phyloP scores from a whole-genome alignment of 176 grass and related monocot species.

The Raddia guianensis region DNA sequence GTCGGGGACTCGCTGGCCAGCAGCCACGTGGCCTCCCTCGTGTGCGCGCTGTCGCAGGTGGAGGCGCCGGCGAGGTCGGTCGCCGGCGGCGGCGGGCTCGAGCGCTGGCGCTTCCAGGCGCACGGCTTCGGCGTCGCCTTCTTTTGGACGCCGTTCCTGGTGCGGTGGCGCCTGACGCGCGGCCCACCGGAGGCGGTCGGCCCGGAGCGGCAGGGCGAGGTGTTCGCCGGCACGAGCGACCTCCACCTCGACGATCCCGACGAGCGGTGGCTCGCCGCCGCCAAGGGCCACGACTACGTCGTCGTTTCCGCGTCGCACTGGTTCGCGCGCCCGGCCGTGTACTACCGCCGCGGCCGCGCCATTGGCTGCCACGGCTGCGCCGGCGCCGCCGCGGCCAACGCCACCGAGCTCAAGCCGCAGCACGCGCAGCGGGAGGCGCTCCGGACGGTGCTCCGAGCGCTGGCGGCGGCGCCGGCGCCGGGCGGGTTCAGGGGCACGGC shows the following conservation, averaged over 20 bases:
- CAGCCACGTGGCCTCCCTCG: constrained; percentile 62
- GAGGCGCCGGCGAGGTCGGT: constrained; percentile 30
- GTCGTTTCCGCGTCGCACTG: constrained; percentile 75
- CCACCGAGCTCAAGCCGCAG: constrained; percentile 45
- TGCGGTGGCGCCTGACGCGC: constrained; percentile 52
- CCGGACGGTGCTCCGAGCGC: constrained; percentile 48
- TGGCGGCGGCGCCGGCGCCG: constrained; percentile 3
- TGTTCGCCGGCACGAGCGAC: constrained; percentile 47
- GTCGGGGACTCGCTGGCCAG: constrained; percentile 67
- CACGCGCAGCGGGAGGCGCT: constrained; percentile 58
- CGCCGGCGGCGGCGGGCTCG: constrained; percentile 42
- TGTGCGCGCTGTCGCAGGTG: constrained; percentile 45
- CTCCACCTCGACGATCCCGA: constrained; percentile 64
- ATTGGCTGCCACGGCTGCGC: constrained; percentile 62
- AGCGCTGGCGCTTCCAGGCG: constrained; percentile 59
- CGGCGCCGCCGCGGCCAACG: constrained; percentile 15
- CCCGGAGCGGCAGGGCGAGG: constrained; percentile 47
- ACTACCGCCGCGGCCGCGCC: constrained; percentile 42
- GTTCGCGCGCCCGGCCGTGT: constrained; percentile 76
- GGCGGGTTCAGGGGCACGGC: constrained; percentile 50
- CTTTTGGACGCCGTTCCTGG: constrained; percentile 84
- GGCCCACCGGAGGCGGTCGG: constrained; percentile 44
- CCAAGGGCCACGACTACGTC: constrained; percentile 48
- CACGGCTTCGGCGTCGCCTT: constrained; percentile 50
- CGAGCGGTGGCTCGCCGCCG: constrained; percentile 50